phyloP scores from a whole-genome alignment of 2,329 filamentous ascomycete genomes.

The Ceratocystis diversiconidia region DNA sequence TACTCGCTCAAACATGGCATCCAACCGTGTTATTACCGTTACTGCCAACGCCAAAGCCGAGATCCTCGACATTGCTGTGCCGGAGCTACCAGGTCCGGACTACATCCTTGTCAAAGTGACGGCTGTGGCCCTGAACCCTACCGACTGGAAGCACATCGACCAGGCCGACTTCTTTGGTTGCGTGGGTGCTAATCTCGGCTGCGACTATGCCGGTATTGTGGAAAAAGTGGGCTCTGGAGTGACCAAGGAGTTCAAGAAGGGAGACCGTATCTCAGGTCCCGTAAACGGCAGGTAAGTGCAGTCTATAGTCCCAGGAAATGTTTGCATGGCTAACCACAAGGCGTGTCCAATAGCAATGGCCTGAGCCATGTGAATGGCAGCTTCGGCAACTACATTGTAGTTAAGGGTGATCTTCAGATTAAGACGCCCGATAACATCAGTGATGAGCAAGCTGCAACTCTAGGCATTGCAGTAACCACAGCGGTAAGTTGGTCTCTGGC shows the following conservation, averaged over 20 bases:
- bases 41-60: constrained; percentile 20
- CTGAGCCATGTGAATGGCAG: constrained; percentile 27
- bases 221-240: constrained; percentile 32
- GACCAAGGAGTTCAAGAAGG: constrained; percentile 31
- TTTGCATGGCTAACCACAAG: not conserved
- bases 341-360: constrained; percentile 19
- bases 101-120: constrained; percentile 26
- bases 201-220: constrained; percentile 35
- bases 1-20: constrained; percentile 1
- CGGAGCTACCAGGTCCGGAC: constrained; percentile 21
- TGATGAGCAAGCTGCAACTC: constrained; percentile 34
- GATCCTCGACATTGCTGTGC: constrained; percentile 23
- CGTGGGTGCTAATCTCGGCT: constrained; percentile 25
- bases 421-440: constrained; percentile 32
- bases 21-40: constrained; percentile 11
- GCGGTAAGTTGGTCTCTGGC: constrained; percentile 22
- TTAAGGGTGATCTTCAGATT: constrained; percentile 30
- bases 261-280: constrained; percentile 33
- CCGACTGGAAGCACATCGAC: constrained; percentile 27
- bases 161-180: constrained; percentile 20
- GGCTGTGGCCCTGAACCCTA: constrained; percentile 28
- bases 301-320: not conserved
- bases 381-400: constrained; percentile 29
- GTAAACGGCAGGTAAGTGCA: constrained; percentile 25
- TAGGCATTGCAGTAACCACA: constrained; percentile 32